phyloP scores from a whole-genome alignment of 176 grass and related monocot species.

The Triticum monococcum region DNA sequence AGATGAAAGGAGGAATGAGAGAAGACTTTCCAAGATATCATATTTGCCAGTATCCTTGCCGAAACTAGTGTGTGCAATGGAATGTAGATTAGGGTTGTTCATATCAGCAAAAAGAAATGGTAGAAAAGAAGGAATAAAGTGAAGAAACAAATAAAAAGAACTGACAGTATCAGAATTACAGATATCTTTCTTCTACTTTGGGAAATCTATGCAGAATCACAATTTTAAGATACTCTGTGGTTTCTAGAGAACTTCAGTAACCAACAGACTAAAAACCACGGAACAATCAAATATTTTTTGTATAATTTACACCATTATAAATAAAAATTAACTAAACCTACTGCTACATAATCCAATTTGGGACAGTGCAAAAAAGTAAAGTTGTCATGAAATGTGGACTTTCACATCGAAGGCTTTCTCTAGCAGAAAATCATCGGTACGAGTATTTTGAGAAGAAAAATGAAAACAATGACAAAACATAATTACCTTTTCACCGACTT shows the following conservation, averaged over 20 bases:
- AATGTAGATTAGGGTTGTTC: neutral
- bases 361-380: neutral
- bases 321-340: constrained; percentile 11
- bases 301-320: neutral
- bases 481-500: constrained; percentile 77
- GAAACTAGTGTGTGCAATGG: constrained; percentile 11
- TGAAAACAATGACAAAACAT: constrained; percentile 28
- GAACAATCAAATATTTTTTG: neutral
- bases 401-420: neutral
- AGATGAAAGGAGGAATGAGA: constrained; percentile 7
- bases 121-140: neutral
- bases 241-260: neutral
- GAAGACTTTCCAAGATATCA: constrained; percentile 19
- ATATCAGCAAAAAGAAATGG: neutral
- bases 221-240: neutral
- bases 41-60: constrained; percentile 10
- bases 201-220: neutral
- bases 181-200: neutral
- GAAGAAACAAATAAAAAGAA: constrained; percentile 3
- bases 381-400: neutral
- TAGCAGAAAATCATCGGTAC: neutral
- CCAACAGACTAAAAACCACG: neutral
- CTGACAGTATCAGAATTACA: constrained; percentile 1
- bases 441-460: constrained; percentile 34
- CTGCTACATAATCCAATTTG: neutral